Evolutionary conservation across 2,329 filamentous ascomycete genomes (phyloP), one percentile per base, ranked within the genome.

Genomic region (Epichloe gansuensis): DNA sequence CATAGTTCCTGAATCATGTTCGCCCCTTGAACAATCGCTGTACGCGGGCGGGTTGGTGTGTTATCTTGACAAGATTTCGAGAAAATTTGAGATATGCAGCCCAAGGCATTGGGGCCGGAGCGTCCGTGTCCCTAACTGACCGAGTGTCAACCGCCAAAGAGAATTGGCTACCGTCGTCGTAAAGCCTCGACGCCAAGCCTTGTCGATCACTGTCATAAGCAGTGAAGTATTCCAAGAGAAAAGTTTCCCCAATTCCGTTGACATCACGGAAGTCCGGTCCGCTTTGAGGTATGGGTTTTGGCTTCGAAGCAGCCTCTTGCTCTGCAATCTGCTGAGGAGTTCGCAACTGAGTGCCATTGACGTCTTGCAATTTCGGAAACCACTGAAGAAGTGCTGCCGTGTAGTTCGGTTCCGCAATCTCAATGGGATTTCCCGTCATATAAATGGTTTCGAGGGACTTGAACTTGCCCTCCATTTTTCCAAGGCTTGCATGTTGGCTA

Each of bases 401-500:
- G 65, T 85, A 86, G 55, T 78, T 76, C 8, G 83, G 77, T 25
- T 76, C 69, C 52, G 75, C 69, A 1, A 70, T 65, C 58, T 83
- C 81, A 55, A 95, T 80, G 0, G 89, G 88, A 59, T 94, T 95
- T 50, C 81, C 83, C 9, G 78, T 77, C 56, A 95, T 72, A 55
- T 94, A 82, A 2, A 98, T 76, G 50, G 91, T 91, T 63, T 95
- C 83, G 11, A 97, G 76, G 53, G 82, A 74, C 50, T 77, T 81
- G 62, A 97, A 91, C 52, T 86, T 88, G 63, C 82, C 80, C 84
- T 84, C 90, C 90, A 96, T 35, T 75, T 78, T 50, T 82, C 78
- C 46, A 98, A 68, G 9, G 80, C 78, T 53, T 82, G 79, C 49
- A 89, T 68, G 50, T 79, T 81, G 54, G 77, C 74, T 60, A 98